Base-by-base conservation (phyloP, 2,329 filamentous ascomycete genomes). In the Daldinia eschscholtzii region DNA sequence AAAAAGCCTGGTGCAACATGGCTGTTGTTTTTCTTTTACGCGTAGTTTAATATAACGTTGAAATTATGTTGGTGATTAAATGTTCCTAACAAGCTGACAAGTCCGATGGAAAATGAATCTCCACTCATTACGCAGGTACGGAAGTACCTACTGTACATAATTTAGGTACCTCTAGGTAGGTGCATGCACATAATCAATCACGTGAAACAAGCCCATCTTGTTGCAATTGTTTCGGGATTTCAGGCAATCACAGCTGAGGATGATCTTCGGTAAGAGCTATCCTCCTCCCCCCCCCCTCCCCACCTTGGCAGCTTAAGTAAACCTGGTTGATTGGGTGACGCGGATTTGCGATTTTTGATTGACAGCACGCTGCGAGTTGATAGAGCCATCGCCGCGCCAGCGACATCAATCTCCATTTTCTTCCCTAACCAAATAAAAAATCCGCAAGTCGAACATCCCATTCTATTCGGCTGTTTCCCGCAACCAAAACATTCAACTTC, bases 271-370 rank as follows among this genome's bases (percentile, higher is more conserved):
- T n/a, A 37, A 60, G 30, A 57, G 46, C 9, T 52, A 20, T 18
- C 30, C 41, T 3, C 33, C 33, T 9, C 5, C 10, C 7, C 33
- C 33, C 33, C 7, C 10, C 30, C 30, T 7, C 28, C 33, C 57
- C 57, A 46, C 41, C 57, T 48, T 59, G 18, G 12, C 15, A 37
- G n/a, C 37, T 37, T 58, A 44, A 13, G 42, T 59, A 59, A 59
- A 59, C 42, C n/a, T 26, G 9, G 66, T 71, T 71, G 66, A 69
- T 69, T 71, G 66, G 69, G 69, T 42, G 66, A 67, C 69, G 66
- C 55, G 20, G 44, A 69, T 69, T 71, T 61, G 50, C 52, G 55
- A 57, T 58, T 68, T 68, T 62, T 68, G 64, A 70, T 70, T 67
- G 67, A 70, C 57, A 64, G 67, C 50, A 59, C 57, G 58, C 37